These are phyloP conservation scores for Nelumbo lutea DNA, from an alignment of 164 flowering plant genomes.

Conservation along the genomic window DNA sequence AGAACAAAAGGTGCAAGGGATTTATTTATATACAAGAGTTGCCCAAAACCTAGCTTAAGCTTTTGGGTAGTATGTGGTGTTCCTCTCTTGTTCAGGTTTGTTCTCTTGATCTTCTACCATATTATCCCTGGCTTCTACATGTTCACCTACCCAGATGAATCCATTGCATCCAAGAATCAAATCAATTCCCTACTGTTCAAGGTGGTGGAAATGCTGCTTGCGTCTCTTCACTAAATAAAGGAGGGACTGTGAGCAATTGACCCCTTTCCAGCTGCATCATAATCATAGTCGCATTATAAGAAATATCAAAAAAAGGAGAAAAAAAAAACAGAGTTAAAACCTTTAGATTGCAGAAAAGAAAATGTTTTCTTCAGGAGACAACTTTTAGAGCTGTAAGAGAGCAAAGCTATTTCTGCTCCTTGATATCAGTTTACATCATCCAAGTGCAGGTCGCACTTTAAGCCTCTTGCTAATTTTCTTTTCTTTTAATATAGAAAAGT, in stretches of 20 bases:
- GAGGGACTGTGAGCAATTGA: constrained; percentile 63
- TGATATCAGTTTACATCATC: no score
- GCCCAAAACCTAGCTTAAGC: neutral
- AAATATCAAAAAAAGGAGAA: neutral
- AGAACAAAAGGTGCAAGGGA: constrained; percentile 21
- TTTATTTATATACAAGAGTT: constrained; percentile 41
- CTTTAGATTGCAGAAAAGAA: constrained; percentile 2
- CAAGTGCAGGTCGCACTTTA: no score
- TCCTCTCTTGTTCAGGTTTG: constrained; percentile 29
- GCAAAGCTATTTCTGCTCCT: no score
- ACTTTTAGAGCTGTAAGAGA: no score
- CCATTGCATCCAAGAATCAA: constrained; percentile 94
- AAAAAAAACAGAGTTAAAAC: neutral
- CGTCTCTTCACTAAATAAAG: constrained; percentile 81
- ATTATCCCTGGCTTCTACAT: constrained; percentile 50
- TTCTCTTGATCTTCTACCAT: constrained; percentile 44
- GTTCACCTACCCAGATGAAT: constrained; percentile 91
- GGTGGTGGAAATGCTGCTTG: constrained; percentile 86
- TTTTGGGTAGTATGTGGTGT: constrained; percentile 5
- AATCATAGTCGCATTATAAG: neutral
- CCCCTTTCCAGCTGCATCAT: constrained; percentile 83
- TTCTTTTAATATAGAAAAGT: no score
- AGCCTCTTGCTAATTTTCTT: no score
- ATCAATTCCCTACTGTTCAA: constrained; percentile 72
- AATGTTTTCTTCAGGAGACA: neutral